Evolutionary conservation across 805 yeast species (phyloP).

Genomic region (Candida chilensis): DNA sequence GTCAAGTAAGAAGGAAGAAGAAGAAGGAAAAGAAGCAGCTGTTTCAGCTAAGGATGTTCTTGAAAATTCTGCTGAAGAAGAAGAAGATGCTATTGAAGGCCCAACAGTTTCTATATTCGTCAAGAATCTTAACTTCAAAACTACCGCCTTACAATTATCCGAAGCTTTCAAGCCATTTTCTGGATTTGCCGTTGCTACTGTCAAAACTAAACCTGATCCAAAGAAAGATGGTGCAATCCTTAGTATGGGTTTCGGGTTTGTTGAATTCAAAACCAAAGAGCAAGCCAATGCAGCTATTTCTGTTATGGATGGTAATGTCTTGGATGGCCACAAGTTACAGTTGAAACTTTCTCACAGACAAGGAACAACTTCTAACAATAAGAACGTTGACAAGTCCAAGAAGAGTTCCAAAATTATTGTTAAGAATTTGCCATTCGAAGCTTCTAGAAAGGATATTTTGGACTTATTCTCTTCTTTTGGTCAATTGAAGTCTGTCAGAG

Average conservation of each 20-base stretch:
- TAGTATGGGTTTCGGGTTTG: constrained; percentile 98
- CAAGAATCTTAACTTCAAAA: constrained; percentile 83
- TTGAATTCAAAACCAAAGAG: constrained; percentile 71
- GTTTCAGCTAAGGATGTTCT: constrained; percentile 34
- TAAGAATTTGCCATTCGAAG: constrained; percentile 96
- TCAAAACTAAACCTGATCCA: constrained; percentile 84
- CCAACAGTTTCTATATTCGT: constrained; percentile 85
- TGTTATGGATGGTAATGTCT: constrained; percentile 62
- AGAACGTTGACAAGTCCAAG: constrained; percentile 20
- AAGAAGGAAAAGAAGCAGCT: constrained; percentile 35
- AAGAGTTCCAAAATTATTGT: constrained; percentile 77
- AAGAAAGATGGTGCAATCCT: constrained; percentile 54
- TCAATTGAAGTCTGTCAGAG: constrained; percentile 86
- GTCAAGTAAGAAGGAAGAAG: constrained; percentile 13
- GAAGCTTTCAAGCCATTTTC: constrained; percentile 58
- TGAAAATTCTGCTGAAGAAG: constrained; percentile 19
- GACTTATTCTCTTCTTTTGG: constrained; percentile 94
- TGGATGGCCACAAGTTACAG: constrained; percentile 88
- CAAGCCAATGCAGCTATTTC: constrained; percentile 72
- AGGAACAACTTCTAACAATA: constrained; percentile 20
- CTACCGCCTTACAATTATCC: constrained; percentile 49
- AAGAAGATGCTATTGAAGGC: constrained; percentile 41
- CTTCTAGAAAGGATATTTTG: constrained; percentile 85
- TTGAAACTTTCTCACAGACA: constrained; percentile 82
- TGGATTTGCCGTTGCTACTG: constrained; percentile 77